A percentile compares a stretch with the other conserved stretches of the same genome.
phyloP scores from a whole-genome alignment of 2,329 filamentous ascomycete genomes.

The Alternaria sp. region DNA sequence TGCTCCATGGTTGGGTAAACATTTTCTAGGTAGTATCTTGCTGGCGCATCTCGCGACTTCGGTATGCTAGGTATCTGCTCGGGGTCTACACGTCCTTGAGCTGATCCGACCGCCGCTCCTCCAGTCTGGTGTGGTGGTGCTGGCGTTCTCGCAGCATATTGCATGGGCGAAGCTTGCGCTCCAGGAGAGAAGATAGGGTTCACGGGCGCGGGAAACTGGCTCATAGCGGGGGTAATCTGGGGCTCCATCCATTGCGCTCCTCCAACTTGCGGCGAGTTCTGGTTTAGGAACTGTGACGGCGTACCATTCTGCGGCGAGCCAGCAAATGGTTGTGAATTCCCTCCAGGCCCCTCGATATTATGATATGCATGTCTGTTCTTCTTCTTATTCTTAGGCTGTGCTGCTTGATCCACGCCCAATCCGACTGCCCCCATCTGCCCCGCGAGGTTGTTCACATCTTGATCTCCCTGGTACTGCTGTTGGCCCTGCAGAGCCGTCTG shows the following conservation, averaged over 20 bases:
- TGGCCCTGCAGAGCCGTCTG: slow-evolving; percentile 40
- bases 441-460: slow-evolving; percentile 45
- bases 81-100: slow-evolving; percentile 81
- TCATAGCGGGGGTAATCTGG: slow-evolving; percentile 57
- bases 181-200: slow-evolving; percentile 62
- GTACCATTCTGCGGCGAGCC: slow-evolving; percentile 69
- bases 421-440: slow-evolving; percentile 42
- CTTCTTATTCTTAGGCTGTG: slow-evolving; percentile 72
- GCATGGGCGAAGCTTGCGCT: slow-evolving; percentile 46
- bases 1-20: slow-evolving; percentile 96
- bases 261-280: slow-evolving; percentile 41
- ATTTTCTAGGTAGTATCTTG: slow-evolving; percentile 85
- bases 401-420: slow-evolving; percentile 53
- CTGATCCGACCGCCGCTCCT: slow-evolving; percentile 62
- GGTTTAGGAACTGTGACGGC: slow-evolving; percentile 68
- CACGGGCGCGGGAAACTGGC: slow-evolving; percentile 69
- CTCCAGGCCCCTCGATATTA: slow-evolving; percentile 75
- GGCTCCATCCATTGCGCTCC: slow-evolving; percentile 53
- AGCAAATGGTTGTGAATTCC: slow-evolving; percentile 74
- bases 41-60: slow-evolving; percentile 79
- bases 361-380: slow-evolving; percentile 96
- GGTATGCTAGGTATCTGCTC: slow-evolving; percentile 95
- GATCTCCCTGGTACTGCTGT: slow-evolving; percentile 35
- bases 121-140: slow-evolving; percentile 35
- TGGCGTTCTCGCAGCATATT: slow-evolving; percentile 46